phyloP scores from a whole-genome alignment of 1,284 basidiomycete genomes.

The Pseudomicrostroma phylloplanum region DNA sequence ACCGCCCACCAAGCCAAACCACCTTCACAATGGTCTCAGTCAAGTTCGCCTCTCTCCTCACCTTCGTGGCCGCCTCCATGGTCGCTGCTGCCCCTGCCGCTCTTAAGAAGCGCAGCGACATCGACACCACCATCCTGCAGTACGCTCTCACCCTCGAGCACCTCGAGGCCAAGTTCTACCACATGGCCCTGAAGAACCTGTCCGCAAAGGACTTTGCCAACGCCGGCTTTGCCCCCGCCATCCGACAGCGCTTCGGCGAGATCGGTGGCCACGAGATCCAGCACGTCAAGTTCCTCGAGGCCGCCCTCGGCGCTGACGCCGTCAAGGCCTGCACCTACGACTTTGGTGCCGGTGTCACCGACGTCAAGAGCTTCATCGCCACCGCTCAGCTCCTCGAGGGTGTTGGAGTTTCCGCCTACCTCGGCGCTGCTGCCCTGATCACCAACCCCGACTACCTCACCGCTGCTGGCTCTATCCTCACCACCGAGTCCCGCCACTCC shows the following conservation, averaged over 20 bases:
- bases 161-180: conserved; percentile 64
- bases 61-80: conserved; percentile 5
- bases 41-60: conserved; percentile 6
- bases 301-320: conserved; percentile 59
- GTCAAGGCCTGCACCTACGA: conserved; percentile 59
- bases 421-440: conserved; percentile 57
- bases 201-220: conserved; percentile 56
- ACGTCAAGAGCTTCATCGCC: conserved; percentile 54
- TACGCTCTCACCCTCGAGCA: conserved; percentile 66
- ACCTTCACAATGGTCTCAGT: conserved; percentile 1
- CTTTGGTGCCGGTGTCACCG: conserved; percentile 55
- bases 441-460: conserved; percentile 32
- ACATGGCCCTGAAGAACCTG: conserved; percentile 28
- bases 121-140: conserved; percentile 55
- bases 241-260: conserved; percentile 53
- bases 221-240: conserved; percentile 58
- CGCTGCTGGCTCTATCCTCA: conserved; percentile 36
- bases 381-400: conserved; percentile 60
- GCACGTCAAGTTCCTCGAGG: conserved; percentile 56
- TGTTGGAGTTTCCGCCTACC: conserved; percentile 61
- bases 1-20: too few species aligned
- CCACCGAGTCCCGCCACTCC: conserved; percentile 32
- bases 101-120: conserved; percentile 35
- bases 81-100: conserved; percentile 10
- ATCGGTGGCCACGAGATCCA: conserved; percentile 56